These are phyloP conservation scores for Sporothrix sp. DNA, from an alignment of 2,329 filamentous ascomycete genomes.

Conservation along the genomic window DNA sequence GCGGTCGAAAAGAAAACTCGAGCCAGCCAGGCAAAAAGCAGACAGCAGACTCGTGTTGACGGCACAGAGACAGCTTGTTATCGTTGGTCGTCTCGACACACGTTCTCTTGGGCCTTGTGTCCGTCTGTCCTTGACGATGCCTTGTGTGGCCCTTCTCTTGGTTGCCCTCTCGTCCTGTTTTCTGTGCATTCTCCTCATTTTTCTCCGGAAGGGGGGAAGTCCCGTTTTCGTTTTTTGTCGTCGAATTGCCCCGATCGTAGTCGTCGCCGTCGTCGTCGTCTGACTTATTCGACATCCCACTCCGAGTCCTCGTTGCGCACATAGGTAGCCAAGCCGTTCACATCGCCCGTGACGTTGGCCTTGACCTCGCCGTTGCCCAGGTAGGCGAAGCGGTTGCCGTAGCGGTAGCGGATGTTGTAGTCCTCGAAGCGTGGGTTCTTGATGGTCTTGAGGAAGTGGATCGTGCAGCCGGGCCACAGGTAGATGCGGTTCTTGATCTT, in stretches of 20 bases:
- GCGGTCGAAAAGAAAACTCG: background rate
- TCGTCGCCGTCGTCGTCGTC: background rate
- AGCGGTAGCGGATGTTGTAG: constrained; percentile 16
- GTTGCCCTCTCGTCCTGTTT: background rate
- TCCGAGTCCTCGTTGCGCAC: constrained; percentile 34
- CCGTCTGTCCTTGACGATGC: background rate
- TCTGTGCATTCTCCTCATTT: background rate
- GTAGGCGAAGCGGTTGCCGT: constrained; percentile 29
- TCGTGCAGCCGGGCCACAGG: constrained; percentile 19
- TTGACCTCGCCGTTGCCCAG: constrained; percentile 35
- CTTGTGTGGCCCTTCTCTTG: too few species aligned
- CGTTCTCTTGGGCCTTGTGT: background rate
- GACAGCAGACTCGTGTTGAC: too few species aligned
- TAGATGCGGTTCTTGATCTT: constrained; percentile 27
- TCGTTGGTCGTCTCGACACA: background rate
- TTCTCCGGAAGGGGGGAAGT: background rate
- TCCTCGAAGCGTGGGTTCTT: constrained; percentile 15
- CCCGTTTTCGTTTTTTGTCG: background rate
- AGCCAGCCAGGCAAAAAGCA: background rate
- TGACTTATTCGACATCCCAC: constrained; percentile 34
- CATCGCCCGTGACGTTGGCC: constrained; percentile 30
- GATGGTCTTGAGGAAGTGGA: constrained; percentile 18
- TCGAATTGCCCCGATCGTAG: background rate
- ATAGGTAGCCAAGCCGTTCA: constrained; percentile 33
- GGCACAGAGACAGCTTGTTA: too few species aligned